phyloP scores from a whole-genome alignment of 768 basidiomycete genomes.

The Grammothele lineata region DNA sequence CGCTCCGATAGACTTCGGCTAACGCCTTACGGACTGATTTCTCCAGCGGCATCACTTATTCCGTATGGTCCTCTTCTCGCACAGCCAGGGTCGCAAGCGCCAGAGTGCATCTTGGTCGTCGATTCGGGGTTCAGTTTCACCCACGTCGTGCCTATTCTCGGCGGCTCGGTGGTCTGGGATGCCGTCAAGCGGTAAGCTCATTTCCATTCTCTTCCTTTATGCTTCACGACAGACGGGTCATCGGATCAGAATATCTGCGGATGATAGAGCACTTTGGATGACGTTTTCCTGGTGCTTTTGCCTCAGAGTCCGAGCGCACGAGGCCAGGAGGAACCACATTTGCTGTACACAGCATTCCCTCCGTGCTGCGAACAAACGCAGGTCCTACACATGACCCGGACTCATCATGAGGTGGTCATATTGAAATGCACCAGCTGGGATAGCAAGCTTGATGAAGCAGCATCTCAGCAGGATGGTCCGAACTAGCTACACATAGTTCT shows the following conservation, averaged over 20 bases:
- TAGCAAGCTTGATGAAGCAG: too few relatives aligned
- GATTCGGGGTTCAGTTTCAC: constrained; percentile 96
- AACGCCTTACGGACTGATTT: neutral
- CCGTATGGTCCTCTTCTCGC: constrained; percentile 72
- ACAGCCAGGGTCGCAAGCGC: constrained; percentile 40
- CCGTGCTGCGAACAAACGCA: too few relatives aligned
- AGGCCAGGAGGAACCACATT: too few relatives aligned
- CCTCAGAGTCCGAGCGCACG: too few relatives aligned
- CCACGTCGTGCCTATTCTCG: constrained; percentile 81
- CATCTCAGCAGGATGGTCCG: too few relatives aligned
- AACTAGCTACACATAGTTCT: too few relatives aligned
- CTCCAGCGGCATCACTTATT: constrained; percentile 71
- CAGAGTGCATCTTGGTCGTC: constrained; percentile 79
- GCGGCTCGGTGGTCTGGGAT: constrained; percentile 69
- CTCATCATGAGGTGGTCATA: too few relatives aligned
- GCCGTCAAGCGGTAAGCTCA: constrained; percentile 70
- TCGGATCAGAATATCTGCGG: neutral
- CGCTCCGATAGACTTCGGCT: constrained; percentile 14
- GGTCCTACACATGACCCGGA: too few relatives aligned
- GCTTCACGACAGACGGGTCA: neutral
- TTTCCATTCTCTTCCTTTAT: too few relatives aligned
- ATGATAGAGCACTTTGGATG: neutral
- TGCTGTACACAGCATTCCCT: too few relatives aligned
- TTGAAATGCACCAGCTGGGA: too few relatives aligned
- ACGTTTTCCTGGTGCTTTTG: too few relatives aligned